These are phyloP conservation scores for Neurospora sp. DNA, from an alignment of 495 filamentous ascomycete species.

Conservation along the genomic window DNA sequence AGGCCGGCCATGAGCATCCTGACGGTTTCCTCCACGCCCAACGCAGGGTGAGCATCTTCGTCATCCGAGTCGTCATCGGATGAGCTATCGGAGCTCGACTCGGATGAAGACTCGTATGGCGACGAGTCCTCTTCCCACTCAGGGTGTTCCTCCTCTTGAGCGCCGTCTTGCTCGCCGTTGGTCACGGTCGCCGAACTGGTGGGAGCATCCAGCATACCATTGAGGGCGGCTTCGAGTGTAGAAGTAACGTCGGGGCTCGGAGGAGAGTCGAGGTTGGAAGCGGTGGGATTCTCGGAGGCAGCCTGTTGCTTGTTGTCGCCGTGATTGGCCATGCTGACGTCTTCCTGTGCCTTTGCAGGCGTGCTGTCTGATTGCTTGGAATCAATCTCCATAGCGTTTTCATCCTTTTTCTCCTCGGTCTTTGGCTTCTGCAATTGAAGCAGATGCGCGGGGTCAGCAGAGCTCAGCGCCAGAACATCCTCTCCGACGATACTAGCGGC, in stretches of 20 bases:
- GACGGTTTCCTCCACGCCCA: constrained; percentile 69
- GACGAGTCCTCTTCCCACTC: constrained; percentile 59
- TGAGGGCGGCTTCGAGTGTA: constrained; percentile 36
- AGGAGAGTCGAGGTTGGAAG: constrained; percentile 7
- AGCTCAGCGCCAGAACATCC: neutral
- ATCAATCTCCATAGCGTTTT: constrained; percentile 1
- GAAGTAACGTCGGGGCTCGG: constrained; percentile 28
- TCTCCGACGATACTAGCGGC: constrained; percentile 5
- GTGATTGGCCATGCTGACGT: constrained; percentile 1
- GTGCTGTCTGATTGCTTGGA: neutral
- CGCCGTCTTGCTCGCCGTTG: constrained; percentile 5
- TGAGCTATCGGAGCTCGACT: constrained; percentile 36
- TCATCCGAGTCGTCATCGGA: constrained; percentile 45
- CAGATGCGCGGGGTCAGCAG: neutral
- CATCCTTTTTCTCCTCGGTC: constrained; percentile 7
- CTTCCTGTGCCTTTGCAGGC: neutral
- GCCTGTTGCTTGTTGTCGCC: constrained; percentile 2
- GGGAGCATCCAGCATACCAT: constrained; percentile 18
- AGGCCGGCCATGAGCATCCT: constrained; percentile 63
- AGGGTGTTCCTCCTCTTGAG: constrained; percentile 22
- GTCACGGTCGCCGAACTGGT: constrained; percentile 6
- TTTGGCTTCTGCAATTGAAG: neutral
- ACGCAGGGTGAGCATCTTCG: constrained; percentile 34
- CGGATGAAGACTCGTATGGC: constrained; percentile 36
- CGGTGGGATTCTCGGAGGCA: neutral